A percentile compares a stretch with the other conserved stretches of the same genome.
phyloP scores from a whole-genome alignment of 2,329 filamentous ascomycete genomes.

The Penicillium sp. region DNA sequence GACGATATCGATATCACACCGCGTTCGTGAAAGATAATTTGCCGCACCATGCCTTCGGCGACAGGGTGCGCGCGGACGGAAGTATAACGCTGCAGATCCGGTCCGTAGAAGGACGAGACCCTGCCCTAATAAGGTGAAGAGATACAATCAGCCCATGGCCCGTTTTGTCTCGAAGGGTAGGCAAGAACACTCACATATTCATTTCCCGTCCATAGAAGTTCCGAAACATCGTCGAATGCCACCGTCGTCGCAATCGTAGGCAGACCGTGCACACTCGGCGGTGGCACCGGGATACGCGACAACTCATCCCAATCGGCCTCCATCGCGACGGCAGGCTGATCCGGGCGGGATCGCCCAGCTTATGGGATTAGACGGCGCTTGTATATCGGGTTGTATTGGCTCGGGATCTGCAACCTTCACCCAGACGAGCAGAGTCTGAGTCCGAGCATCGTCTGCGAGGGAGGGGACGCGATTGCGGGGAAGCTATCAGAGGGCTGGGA shows the following conservation, averaged over 20 bases:
- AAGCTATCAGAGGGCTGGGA: slow-evolving; percentile 24
- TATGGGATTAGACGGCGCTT: background rate
- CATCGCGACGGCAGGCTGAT: slow-evolving; percentile 37
- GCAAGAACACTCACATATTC: slow-evolving; percentile 67
- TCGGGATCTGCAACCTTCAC: slow-evolving; percentile 27
- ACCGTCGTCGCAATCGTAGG: slow-evolving; percentile 75
- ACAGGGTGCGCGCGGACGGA: slow-evolving; percentile 79
- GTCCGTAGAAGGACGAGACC: slow-evolving; percentile 83
- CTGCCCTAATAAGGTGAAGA: slow-evolving; percentile 65
- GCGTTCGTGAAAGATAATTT: slow-evolving; percentile 87
- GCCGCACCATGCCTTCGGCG: slow-evolving; percentile 76
- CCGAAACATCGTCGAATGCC: slow-evolving; percentile 85
- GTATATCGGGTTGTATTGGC: background rate
- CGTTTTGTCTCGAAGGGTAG: background rate
- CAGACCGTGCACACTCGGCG: slow-evolving; percentile 69
- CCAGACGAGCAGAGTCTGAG: slow-evolving; percentile 35
- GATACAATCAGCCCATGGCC: slow-evolving; percentile 16
- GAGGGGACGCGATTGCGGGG: slow-evolving; percentile 41
- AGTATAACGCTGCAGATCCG: slow-evolving; percentile 84
- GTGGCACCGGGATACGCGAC: slow-evolving; percentile 77
- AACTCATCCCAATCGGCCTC: slow-evolving; percentile 64
- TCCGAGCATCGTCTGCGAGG: slow-evolving; percentile 37
- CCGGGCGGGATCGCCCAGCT: slow-evolving; percentile 14
- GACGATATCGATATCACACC: slow-evolving; percentile 84
- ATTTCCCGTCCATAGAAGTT: slow-evolving; percentile 91